A percentile compares a stretch with the other conserved stretches of the same genome.
Evolutionary conservation across 345 rosid species (phyloP).

Genomic region (Psidium guajava): DNA sequence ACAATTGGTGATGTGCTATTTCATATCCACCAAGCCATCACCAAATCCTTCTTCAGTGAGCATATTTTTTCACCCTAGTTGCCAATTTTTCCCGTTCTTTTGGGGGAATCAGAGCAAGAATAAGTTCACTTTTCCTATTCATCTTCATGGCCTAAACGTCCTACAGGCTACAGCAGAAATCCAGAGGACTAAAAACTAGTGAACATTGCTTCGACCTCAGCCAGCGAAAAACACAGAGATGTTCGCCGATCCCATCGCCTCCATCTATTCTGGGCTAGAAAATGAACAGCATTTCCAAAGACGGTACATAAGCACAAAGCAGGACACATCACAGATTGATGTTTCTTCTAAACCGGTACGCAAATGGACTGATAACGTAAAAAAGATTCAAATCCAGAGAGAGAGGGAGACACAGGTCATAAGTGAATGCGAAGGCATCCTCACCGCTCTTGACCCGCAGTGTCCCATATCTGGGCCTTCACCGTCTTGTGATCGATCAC

Average conservation of each 20-base stretch:
- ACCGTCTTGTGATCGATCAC: conserved; percentile 64
- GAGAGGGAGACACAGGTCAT: neutral
- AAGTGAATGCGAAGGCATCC: neutral
- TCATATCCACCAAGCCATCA: neutral
- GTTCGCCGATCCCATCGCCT: neutral
- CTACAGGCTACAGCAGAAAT: neutral
- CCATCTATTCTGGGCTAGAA: neutral
- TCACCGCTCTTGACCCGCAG: conserved; percentile 84
- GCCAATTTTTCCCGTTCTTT: neutral
- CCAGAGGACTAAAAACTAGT: neutral
- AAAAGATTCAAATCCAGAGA: neutral
- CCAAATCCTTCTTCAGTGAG: neutral
- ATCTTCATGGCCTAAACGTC: neutral
- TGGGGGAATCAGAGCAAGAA: neutral
- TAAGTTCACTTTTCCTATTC: neutral
- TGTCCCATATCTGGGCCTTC: conserved; percentile 90
- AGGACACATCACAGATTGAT: neutral
- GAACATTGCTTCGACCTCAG: neutral
- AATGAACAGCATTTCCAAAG: neutral
- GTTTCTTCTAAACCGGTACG: neutral
- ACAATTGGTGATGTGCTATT: neutral
- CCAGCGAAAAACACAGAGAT: neutral
- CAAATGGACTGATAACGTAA: neutral
- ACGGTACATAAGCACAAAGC: neutral
- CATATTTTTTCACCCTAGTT: neutral